Evolutionary conservation across 345 rosid species (phyloP), one percentile per base, ranked within the genome.

Genomic region (Eutrema japonicum): DNA sequence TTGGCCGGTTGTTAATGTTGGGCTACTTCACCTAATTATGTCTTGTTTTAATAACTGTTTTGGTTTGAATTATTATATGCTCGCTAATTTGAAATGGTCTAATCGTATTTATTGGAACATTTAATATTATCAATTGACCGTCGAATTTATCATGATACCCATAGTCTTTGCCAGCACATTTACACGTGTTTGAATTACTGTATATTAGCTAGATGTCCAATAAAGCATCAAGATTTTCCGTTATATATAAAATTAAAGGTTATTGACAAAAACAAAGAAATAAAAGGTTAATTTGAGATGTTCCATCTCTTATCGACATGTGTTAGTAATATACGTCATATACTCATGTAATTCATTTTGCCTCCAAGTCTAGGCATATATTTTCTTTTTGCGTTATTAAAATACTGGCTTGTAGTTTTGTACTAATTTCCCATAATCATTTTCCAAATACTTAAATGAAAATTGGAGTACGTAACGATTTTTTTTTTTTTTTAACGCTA

Each of bases 21-120:
- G 76, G 46, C 54, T 38, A 30, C 16, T 61, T 53, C 5, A 70
- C 79, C 79, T 76, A 70, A 70, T 6, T 54, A 30, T 70, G 79
- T 55, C 71, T 38, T 70, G 71, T 70, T 64, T 42, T 70, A 70
- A 76, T 76, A 70, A 76, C 79, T 71, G 79, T 64, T 76, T 68
- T 69, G 32, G 42, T 61, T 37, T 62, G 59, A 76, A 16, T 75
- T 52, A 36, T 51, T 59, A 29, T 30, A 11, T 64, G 14, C 12
- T 29, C 47, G 30, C 30, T 51, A 63, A 55, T 32, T 64, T 76
- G 71, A 76, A 54, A 47, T 70, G 65, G 71, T 76, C 79, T 62
- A 18, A 67, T 59, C 8, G 53, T 40, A 35, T 38, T 57, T 58
- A 59, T 75, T 27, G 13, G n/a, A 33, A 7, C 37, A 48, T 48